phyloP scores from a whole-genome alignment of 331 rosid genomes.

The Malus hybrid region DNA sequence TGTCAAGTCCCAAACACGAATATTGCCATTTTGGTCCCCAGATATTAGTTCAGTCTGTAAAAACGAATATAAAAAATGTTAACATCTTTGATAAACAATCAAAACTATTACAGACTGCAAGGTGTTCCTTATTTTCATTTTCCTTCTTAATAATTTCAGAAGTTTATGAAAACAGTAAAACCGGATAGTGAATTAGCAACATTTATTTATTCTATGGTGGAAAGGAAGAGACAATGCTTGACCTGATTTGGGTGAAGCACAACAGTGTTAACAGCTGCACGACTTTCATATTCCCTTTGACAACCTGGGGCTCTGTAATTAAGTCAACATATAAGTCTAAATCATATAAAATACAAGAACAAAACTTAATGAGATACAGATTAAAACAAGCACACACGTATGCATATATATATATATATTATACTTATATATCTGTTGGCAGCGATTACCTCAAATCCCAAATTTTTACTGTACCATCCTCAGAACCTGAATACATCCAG shows the following conservation, averaged over 20 bases:
- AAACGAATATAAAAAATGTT: conserved; percentile 7
- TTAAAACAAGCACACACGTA: neutral
- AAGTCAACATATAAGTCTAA: conserved; percentile 16
- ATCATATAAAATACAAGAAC: neutral
- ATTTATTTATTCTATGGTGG: conserved; percentile 8
- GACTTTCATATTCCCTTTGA: conserved; percentile 98
- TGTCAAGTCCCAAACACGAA: conserved; percentile 99
- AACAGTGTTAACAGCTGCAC: conserved; percentile 96
- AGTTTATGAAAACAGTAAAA: neutral
- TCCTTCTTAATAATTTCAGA: conserved; percentile 1
- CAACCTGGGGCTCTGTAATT: conserved; percentile 88
- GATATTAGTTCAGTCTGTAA: conserved; percentile 94
- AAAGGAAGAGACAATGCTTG: conserved; percentile 12
- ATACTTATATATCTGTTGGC: neutral
- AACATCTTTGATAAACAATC: neutral
- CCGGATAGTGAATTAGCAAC: conserved; percentile 1
- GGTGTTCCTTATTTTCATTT: neutral
- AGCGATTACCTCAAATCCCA: conserved; percentile 86
- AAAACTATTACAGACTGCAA: neutral
- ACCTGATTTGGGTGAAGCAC: conserved; percentile 99
- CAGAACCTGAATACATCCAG: conserved; percentile 99
- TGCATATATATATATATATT: too few relatives aligned
- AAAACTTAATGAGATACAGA: neutral
- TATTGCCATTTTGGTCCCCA: conserved; percentile 98
- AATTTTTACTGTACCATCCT: conserved; percentile 97